Evolutionary conservation across 129 eudicot genomes (phyloP), one percentile per base, ranked within the genome.

Genomic region (Helianthus annuus): DNA sequence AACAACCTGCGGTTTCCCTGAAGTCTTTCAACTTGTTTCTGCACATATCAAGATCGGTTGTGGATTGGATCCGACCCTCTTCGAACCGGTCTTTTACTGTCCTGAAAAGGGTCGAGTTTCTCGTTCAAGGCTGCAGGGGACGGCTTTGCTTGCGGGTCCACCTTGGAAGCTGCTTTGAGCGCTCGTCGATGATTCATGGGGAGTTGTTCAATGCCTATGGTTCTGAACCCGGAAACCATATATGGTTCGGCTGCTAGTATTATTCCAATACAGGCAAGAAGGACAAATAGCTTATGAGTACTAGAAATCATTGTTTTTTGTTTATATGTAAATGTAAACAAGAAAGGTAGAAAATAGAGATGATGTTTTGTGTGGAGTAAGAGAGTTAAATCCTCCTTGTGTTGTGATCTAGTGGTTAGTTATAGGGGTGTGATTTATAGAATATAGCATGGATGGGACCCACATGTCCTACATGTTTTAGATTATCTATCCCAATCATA

Each of bases 61-160:
- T 93, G 98, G 69, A 93, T 93, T 16, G 98, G 98, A 72, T 93
- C 96, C 45, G 98, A 85, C 44, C 98, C 98, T 83, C 70, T 80
- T 44, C 91, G 84, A 76, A 89, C 92, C 46, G 83, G 70, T 83
- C 98, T 71, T 76, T 89, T 80, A 69, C 93, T 87, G 14, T 92
- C 81, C 57, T 68, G 78, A 74, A 57, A 71, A 42, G 91, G 78
- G 76, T 93, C 96, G 24, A 68, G n/a, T 69, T 76, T 76, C 58
- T 78, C 69, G 69, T 44, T 76, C 51, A 19, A 75, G 45, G 78
- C 58, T 34, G 84, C 75, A 54, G 87, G 72, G 70, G 74, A 82
- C 39, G 48, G 72, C 69, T 70, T 70, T 38, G 80, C 68, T 56
- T 82, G 80, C 60, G 78, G 73, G 16, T 77, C 69, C 82, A 72